A percentile compares a stretch with the other conserved stretches of the same genome.
Evolutionary conservation across 495 filamentous ascomycete genomes (phyloP).

Genomic region (Daldinia decipiens): DNA sequence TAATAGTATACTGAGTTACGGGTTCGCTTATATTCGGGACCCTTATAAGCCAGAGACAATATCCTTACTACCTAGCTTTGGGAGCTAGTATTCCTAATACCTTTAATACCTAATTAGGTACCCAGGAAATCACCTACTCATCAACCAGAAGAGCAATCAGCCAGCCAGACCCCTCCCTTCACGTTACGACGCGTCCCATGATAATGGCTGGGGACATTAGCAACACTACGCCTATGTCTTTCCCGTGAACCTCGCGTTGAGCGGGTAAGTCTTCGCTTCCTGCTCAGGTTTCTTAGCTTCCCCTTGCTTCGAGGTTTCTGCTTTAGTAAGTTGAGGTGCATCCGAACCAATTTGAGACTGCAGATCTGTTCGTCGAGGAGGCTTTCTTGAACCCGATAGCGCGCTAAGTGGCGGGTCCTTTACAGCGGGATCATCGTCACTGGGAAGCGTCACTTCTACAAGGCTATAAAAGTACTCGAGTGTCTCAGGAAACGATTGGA

Average conservation of each 20-base stretch:
- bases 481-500: background rate
- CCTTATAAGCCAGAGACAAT: too few species aligned
- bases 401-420: background rate
- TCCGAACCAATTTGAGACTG: background rate
- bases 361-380: background rate
- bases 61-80: too few species aligned
- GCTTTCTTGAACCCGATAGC: background rate
- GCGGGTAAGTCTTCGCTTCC: background rate
- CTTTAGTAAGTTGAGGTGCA: background rate
- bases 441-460: background rate
- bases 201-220: too few species aligned
- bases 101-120: too few species aligned
- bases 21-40: too few species aligned
- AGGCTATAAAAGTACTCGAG: conserved; percentile 4
- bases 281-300: background rate
- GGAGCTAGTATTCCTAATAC: too few species aligned
- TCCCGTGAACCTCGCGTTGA: background rate
- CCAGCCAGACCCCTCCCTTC: too few species aligned
- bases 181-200: too few species aligned
- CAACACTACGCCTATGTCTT: background rate
- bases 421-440: background rate
- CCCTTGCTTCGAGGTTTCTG: background rate
- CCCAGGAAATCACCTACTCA: too few species aligned
- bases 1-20: too few species aligned
- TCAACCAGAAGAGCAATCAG: too few species aligned